A percentile compares a stretch with the other conserved stretches of the same genome.
phyloP scores from a whole-genome alignment of 768 basidiomycete species.

The Cyclocybe cylindracea region DNA sequence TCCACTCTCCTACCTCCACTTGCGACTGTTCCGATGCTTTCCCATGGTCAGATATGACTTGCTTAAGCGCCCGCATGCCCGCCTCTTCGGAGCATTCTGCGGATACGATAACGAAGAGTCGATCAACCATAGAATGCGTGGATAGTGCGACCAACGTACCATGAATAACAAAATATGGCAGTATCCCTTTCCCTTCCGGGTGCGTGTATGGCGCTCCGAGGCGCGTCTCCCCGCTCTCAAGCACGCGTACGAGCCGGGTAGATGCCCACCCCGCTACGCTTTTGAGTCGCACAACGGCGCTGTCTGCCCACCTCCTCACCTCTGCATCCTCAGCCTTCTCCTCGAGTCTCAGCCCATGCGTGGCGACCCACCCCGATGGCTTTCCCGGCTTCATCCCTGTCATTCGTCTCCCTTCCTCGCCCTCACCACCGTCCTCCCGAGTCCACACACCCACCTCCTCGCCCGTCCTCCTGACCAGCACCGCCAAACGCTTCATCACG shows the following conservation, averaged over 20 bases:
- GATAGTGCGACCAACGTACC: slow-evolving; percentile 25
- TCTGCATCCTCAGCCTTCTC: too few relatives aligned
- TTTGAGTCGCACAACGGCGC: too few relatives aligned
- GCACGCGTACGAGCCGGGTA: slow-evolving; percentile 29
- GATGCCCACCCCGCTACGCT: too few relatives aligned
- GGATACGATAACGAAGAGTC: background rate
- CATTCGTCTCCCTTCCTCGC: too few relatives aligned
- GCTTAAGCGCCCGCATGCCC: background rate
- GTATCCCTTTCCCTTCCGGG: slow-evolving; percentile 26
- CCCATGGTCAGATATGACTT: background rate
- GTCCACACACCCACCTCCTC: slow-evolving; percentile 8
- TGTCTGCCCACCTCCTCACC: too few relatives aligned
- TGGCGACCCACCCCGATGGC: too few relatives aligned
- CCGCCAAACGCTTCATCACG: slow-evolving; percentile 39
- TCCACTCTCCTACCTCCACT: slow-evolving; percentile 18
- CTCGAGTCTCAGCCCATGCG: too few relatives aligned
- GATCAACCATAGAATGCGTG: background rate
- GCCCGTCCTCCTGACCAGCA: slow-evolving; percentile 45
- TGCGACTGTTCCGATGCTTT: background rate
- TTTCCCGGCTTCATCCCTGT: too few relatives aligned
- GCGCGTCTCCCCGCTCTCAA: slow-evolving; percentile 41
- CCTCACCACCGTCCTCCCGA: too few relatives aligned
- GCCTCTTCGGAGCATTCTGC: slow-evolving; percentile 14
- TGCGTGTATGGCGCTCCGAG: slow-evolving; percentile 21
- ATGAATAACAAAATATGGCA: slow-evolving; percentile 43